Percentiles rank a stretch among this genome's conserved stretches.
Conservation (phyloP, 2,329 filamentous ascomycete genomes). For the Trichoderma sp. region DNA sequence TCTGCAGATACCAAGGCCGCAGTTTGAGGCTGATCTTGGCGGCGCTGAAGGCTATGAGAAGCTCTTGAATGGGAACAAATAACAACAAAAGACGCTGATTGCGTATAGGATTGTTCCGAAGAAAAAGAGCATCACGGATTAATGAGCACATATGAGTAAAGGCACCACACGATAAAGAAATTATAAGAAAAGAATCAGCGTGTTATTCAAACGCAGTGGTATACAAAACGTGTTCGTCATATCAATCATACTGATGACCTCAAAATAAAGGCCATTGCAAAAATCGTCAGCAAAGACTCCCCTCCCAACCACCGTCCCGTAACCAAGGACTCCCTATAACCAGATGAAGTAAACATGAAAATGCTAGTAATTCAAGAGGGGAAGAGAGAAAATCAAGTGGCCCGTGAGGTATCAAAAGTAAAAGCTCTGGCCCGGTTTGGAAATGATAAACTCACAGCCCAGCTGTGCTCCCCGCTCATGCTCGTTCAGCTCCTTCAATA, state of each 20-base stretch:
- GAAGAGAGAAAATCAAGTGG: background rate
- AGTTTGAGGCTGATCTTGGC: slow-evolving; percentile 55
- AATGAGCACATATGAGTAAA: background rate
- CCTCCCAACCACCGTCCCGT: background rate
- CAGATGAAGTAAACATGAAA: background rate
- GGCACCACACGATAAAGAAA: background rate
- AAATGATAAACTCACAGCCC: slow-evolving; percentile 79
- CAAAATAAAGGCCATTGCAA: background rate
- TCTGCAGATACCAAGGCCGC: slow-evolving; percentile 68
- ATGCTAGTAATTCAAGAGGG: background rate
- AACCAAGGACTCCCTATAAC: background rate
- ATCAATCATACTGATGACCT: slow-evolving; percentile 9
- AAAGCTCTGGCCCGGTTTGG: slow-evolving; percentile 63
- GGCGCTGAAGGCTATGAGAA: slow-evolving; percentile 58
- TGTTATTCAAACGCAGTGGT: slow-evolving; percentile 15
- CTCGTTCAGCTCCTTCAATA: slow-evolving; percentile 67
- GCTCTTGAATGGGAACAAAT: slow-evolving; percentile 47
- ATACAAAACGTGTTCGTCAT: slow-evolving; percentile 19
- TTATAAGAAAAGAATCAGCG: background rate
- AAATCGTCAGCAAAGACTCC: background rate
- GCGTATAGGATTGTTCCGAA: background rate
- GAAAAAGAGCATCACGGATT: background rate
- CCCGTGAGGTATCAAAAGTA: slow-evolving; percentile 42
- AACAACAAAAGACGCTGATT: slow-evolving; percentile 10
- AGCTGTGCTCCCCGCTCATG: slow-evolving; percentile 66